Conservation (phyloP, 139 green algal genomes). For the Micractinium conductrix region DNA sequence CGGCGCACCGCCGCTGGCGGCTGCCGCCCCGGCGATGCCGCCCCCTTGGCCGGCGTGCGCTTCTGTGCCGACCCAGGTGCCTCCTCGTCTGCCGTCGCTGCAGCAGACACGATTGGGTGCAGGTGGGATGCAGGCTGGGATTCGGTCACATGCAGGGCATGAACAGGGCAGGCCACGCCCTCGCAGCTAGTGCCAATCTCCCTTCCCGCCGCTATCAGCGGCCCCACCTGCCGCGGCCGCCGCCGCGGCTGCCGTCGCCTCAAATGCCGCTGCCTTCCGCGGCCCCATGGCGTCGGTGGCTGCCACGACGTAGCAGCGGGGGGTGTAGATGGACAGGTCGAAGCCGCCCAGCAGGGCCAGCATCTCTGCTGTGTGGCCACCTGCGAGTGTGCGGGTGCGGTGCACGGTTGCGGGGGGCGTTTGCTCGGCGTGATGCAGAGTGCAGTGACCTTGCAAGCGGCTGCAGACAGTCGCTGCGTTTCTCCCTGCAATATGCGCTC, state of each 20-base stretch:
- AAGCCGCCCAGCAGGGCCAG: constrained; percentile 71
- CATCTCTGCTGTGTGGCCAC: constrained; percentile 95
- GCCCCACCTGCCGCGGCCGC: not conserved
- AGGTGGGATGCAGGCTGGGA: too few relatives aligned
- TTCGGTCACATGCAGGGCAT: too few relatives aligned
- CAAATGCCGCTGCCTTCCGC: constrained; percentile 57
- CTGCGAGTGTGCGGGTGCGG: constrained; percentile 45
- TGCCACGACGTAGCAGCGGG: constrained; percentile 78
- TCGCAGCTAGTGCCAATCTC: too few relatives aligned
- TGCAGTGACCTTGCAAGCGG: too few relatives aligned
- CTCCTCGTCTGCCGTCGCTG: constrained; percentile 19
- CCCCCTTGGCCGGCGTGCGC: not conserved
- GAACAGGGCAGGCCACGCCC: too few relatives aligned
- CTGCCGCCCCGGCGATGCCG: not conserved
- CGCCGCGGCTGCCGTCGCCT: constrained; percentile 21
- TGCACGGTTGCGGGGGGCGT: too few relatives aligned
- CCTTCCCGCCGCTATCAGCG: too few relatives aligned
- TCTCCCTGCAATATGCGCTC: too few relatives aligned
- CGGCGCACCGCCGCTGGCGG: not conserved
- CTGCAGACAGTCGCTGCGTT: too few relatives aligned
- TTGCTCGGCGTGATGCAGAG: too few relatives aligned
- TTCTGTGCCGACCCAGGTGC: not conserved
- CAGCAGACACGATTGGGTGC: too few relatives aligned
- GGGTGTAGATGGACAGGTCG: constrained; percentile 62
- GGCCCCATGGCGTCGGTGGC: constrained; percentile 76